Conservation (phyloP, 768 basidiomycete genomes). For the Suillus subaureus region DNA sequence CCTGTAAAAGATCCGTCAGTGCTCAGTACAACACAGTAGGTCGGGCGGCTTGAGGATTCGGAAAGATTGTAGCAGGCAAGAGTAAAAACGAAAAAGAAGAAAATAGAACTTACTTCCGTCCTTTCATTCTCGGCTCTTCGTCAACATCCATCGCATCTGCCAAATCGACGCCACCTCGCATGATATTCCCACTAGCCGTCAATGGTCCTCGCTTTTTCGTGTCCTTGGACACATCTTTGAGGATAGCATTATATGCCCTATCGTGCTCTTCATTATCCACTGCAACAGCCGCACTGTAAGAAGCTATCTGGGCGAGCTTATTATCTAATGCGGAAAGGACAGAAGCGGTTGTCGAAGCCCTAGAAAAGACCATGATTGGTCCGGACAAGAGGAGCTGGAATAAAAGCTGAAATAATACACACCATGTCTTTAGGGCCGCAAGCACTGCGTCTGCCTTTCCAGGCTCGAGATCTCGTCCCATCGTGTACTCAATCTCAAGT, state of each 20-base stretch:
- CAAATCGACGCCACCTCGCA: background rate
- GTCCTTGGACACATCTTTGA: slow-evolving; percentile 68
- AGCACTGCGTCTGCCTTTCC: slow-evolving; percentile 64
- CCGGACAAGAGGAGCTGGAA: background rate
- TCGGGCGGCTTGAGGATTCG: background rate
- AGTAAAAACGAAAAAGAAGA: background rate
- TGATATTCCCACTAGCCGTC: slow-evolving; percentile 17
- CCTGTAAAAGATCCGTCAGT: slow-evolving; percentile 11
- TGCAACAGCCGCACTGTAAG: slow-evolving; percentile 44
- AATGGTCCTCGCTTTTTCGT: slow-evolving; percentile 39
- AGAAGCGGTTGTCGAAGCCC: slow-evolving; percentile 70
- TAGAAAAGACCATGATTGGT: slow-evolving; percentile 31
- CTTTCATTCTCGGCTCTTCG: slow-evolving; percentile 56
- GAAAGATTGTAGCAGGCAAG: background rate
- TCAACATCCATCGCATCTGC: slow-evolving; percentile 67
- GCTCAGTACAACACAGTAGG: background rate
- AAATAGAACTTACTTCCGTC: slow-evolving; percentile 54
- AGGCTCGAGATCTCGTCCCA: slow-evolving; percentile 90
- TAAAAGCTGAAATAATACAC: slow-evolving; percentile 22
- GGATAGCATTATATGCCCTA: slow-evolving; percentile 45
- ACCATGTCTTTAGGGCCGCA: slow-evolving; percentile 69
- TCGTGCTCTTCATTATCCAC: slow-evolving; percentile 57
- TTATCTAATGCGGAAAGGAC: slow-evolving; percentile 74
- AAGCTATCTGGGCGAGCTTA: slow-evolving; percentile 61
- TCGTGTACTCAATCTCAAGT: slow-evolving; percentile 89